Percentiles rank a stretch among this genome's conserved stretches.
These are phyloP conservation scores for Cucurbita maxima DNA, from an alignment of 306 rosid species.

Conservation along the genomic window DNA sequence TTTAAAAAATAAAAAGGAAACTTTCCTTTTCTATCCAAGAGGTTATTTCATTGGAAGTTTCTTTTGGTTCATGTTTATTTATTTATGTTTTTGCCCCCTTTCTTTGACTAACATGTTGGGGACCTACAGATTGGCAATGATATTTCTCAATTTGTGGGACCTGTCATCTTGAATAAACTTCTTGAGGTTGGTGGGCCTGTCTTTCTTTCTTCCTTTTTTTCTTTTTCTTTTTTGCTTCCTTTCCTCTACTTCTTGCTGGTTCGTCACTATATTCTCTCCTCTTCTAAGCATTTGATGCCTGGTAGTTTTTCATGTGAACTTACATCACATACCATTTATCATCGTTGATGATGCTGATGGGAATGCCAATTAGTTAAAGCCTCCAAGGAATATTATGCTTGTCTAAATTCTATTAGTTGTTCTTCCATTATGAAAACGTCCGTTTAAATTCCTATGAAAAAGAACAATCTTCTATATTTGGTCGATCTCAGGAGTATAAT, in stretches of 20 bases:
- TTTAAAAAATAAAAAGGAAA: background rate
- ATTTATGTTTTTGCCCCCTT: background rate
- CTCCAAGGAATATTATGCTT: too few relatives aligned
- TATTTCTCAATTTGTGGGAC: slow-evolving; percentile 75
- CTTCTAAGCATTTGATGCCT: too few relatives aligned
- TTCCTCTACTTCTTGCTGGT: background rate
- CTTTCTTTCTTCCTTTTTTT: background rate
- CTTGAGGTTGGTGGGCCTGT: slow-evolving; percentile 50
- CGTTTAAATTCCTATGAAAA: too few relatives aligned
- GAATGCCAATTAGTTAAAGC: too few relatives aligned
- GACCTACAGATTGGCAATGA: slow-evolving; percentile 71
- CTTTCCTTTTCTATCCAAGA: background rate
- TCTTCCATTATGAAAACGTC: too few relatives aligned
- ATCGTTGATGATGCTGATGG: too few relatives aligned
- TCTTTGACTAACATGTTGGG: background rate
- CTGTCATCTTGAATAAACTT: slow-evolving; percentile 62
- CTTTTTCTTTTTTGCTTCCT: background rate
- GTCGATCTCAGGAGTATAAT: too few relatives aligned
- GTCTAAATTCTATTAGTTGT: too few relatives aligned
- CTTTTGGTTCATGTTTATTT: slow-evolving; percentile 7
- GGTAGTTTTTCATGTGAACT: too few relatives aligned
- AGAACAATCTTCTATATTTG: too few relatives aligned
- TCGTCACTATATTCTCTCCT: background rate
- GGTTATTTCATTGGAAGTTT: too few relatives aligned
- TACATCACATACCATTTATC: too few relatives aligned